Evolutionary conservation across 2,329 filamentous ascomycete species (phyloP), one percentile per base, ranked within the genome.

Genomic region (Acrocalymma vagum): DNA sequence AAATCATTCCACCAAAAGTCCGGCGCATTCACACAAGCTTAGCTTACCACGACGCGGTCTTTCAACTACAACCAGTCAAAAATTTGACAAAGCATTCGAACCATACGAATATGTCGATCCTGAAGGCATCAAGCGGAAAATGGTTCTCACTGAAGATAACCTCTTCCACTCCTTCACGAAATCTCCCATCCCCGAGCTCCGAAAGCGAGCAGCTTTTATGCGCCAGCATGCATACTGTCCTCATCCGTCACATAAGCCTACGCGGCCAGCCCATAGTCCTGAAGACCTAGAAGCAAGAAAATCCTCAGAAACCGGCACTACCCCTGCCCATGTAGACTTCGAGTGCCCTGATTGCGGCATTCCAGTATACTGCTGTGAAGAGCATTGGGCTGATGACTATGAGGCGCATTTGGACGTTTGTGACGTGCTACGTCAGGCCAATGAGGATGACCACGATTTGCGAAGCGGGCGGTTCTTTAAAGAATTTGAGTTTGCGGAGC

Each of bases 341-440:
- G 94, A 97, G 70, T 99, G 94, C 61, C 92, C 94, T 1, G 93
- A 99, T 69, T 99, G 94, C 60, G 94, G 94, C 10, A 82, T 97
- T 27, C 92, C 95, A 0, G 85, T 96, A 6, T 95, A 94, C 67
- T 99, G 94, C 75, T 93, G 85, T 57, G 88, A 96, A 71, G 87
- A 90, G 56, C 94, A 99, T 69, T 97, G 93, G 88, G 90, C 88
- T 66, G 90, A 95, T 58, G 90, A 97, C 69, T 99, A 96, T 63
- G 93, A 97, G 71, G 81, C 85, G 13, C 94, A 99, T 70, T 71
- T 99, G 46, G 83, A 96, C 64, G 86, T 99, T 23, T 99, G 94
- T 70, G 93, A 99, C 62, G 88, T 88, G 0, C 75, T 99, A 41
- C 80, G 87, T 53, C 87, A 97, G 72, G 93, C 96, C 72, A 99